Evolutionary conservation across 1,139 yeast species (phyloP).

Genomic region (Lodderomyces orthopsilosis): DNA sequence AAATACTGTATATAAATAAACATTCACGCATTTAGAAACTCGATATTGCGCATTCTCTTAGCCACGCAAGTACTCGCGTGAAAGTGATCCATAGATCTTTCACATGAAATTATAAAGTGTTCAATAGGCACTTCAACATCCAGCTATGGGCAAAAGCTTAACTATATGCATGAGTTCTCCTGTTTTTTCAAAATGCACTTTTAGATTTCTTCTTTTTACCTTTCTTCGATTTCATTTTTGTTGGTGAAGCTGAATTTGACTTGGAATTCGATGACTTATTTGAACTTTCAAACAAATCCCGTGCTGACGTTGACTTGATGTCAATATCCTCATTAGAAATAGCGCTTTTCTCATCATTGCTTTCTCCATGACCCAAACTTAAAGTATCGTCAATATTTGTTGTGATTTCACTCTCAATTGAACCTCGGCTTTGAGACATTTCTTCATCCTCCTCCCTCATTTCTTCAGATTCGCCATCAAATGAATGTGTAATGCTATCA

Average conservation of each 20-base stretch:
- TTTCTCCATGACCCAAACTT: neutral
- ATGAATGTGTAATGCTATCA: neutral
- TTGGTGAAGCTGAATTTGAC: constrained; percentile 5
- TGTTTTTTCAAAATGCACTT: neutral
- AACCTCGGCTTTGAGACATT: neutral
- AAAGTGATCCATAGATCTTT: too few species aligned
- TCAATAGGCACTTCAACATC: neutral
- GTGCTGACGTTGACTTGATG: neutral
- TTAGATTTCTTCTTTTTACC: constrained; percentile 4
- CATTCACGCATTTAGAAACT: too few species aligned
- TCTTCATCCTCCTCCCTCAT: constrained; percentile 5
- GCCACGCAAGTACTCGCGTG: too few species aligned
- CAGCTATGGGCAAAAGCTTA: too few species aligned
- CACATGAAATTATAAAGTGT: neutral
- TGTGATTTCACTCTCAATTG: neutral
- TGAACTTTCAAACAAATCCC: neutral
- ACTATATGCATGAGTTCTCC: neutral
- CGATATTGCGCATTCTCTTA: too few species aligned
- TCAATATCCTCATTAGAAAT: neutral
- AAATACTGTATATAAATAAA: too few species aligned
- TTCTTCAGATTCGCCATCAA: neutral
- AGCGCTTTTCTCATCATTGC: neutral
- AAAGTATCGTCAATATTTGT: neutral
- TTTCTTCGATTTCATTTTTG: constrained; percentile 8
- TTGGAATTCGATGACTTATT: neutral